Conservation (phyloP, 1,284 basidiomycete species). For the Microbotryum violaceum region DNA sequence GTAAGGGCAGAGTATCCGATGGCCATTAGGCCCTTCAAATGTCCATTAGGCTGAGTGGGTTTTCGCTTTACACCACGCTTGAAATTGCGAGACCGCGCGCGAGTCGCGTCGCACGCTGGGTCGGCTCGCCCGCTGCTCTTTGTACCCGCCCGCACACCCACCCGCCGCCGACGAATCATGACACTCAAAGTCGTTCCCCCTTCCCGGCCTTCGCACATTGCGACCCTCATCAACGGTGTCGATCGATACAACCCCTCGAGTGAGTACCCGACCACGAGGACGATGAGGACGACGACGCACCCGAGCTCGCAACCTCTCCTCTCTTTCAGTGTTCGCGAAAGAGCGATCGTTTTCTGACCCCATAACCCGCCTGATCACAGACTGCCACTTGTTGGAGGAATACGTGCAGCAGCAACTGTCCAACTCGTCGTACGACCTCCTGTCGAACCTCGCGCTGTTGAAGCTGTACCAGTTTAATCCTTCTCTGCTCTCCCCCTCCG, state of each 20-base stretch:
- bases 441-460: slow-evolving; percentile 30
- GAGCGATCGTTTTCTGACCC: too few relatives aligned
- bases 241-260: slow-evolving; percentile 28
- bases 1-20: too few relatives aligned
- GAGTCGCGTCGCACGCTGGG: not conserved
- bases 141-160: not conserved
- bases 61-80: too few relatives aligned
- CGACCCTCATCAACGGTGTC: slow-evolving; percentile 24
- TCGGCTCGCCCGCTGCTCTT: not conserved
- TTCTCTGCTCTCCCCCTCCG: slow-evolving; percentile 18
- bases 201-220: slow-evolving; percentile 25
- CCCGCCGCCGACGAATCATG: not conserved
- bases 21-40: too few relatives aligned
- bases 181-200: not conserved
- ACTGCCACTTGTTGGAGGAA: slow-evolving; percentile 28
- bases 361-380: slow-evolving; percentile 3
- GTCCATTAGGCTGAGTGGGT: too few relatives aligned
- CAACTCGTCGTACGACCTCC: slow-evolving; percentile 22
- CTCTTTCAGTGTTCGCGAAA: not conserved
- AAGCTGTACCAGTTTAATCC: slow-evolving; percentile 33
- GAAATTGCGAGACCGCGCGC: not conserved
- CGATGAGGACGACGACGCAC: too few relatives aligned
- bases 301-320: not conserved
- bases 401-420: slow-evolving; percentile 28
- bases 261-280: not conserved